Evolutionary conservation across 176 grass and related monocot genomes (phyloP).

Genomic region (Bonia amplexicaulis): DNA sequence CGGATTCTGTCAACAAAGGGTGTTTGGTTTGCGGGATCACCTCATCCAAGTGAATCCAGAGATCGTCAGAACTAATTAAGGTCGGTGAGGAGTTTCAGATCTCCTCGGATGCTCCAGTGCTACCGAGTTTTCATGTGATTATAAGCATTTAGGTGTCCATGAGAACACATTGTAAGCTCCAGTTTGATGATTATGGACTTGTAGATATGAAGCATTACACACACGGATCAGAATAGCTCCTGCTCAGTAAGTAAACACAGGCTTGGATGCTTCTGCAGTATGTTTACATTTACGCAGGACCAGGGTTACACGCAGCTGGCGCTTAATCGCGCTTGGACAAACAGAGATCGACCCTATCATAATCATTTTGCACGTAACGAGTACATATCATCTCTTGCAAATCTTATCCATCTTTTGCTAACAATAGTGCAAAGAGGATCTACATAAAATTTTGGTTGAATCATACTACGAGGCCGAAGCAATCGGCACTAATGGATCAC

Average conservation of each 20-base stretch:
- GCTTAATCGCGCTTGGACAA: neutral
- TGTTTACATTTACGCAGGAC: neutral
- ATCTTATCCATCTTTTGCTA: neutral
- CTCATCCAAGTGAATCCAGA: neutral
- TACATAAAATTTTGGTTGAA: neutral
- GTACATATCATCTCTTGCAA: neutral
- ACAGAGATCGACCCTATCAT: neutral
- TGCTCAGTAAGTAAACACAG: neutral
- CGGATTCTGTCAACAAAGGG: neutral
- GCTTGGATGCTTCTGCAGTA: neutral
- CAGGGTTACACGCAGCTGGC: neutral
- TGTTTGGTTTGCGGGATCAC: no score
- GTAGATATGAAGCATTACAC: neutral
- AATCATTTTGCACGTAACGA: slow-evolving; percentile 1
- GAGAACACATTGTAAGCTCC: neutral
- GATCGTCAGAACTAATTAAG: neutral
- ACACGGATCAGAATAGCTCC: neutral
- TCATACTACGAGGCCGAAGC: neutral
- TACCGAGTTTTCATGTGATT: neutral
- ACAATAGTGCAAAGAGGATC: neutral
- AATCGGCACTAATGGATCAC: neutral
- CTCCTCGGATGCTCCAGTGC: neutral
- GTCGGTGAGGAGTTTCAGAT: neutral
- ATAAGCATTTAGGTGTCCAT: neutral
- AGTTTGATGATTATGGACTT: neutral